phyloP scores from a whole-genome alignment of 139 green algal species.

The Monoraphidium neglectum region DNA sequence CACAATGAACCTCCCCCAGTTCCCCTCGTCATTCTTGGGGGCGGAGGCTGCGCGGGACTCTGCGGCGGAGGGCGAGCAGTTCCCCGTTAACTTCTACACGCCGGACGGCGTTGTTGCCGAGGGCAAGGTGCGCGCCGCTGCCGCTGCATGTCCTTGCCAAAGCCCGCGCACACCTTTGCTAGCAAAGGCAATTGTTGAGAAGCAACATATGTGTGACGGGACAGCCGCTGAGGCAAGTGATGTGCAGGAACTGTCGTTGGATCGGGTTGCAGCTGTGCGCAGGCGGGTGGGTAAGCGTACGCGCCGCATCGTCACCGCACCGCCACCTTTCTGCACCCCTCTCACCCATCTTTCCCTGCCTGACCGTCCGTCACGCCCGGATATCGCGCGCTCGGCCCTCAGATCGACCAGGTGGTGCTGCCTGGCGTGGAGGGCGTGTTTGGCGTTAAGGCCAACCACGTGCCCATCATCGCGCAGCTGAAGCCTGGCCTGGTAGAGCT shows the following conservation, averaged over 20 bases:
- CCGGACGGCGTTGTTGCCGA: conserved; percentile 44
- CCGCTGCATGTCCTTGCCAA: too few relatives aligned
- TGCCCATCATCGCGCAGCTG: conserved; percentile 64
- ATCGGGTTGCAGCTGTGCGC: too few relatives aligned
- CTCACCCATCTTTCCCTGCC: too few relatives aligned
- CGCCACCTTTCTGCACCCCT: too few relatives aligned
- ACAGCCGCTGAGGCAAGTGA: too few relatives aligned
- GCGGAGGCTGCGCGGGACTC: conserved; percentile 4
- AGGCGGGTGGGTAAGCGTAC: too few relatives aligned
- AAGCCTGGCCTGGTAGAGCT: conserved; percentile 59
- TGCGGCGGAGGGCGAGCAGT: conserved; percentile 36
- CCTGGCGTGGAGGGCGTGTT: conserved; percentile 63
- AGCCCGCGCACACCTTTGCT: too few relatives aligned
- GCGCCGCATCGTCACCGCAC: too few relatives aligned
- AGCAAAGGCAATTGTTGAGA: too few relatives aligned
- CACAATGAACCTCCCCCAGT: conserved; percentile 44
- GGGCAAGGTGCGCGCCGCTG: conserved; percentile 30
- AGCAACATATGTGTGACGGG: too few relatives aligned
- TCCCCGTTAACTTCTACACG: conserved; percentile 66
- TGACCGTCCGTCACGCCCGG: too few relatives aligned
- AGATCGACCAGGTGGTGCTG: conserved; percentile 60
- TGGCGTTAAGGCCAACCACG: conserved; percentile 65
- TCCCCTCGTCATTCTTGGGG: conserved; percentile 43
- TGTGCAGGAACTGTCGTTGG: too few relatives aligned
- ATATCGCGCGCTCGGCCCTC: neutral